These are phyloP conservation scores for Chalciporus chontae DNA, from an alignment of 768 basidiomycete species.

Conservation along the genomic window DNA sequence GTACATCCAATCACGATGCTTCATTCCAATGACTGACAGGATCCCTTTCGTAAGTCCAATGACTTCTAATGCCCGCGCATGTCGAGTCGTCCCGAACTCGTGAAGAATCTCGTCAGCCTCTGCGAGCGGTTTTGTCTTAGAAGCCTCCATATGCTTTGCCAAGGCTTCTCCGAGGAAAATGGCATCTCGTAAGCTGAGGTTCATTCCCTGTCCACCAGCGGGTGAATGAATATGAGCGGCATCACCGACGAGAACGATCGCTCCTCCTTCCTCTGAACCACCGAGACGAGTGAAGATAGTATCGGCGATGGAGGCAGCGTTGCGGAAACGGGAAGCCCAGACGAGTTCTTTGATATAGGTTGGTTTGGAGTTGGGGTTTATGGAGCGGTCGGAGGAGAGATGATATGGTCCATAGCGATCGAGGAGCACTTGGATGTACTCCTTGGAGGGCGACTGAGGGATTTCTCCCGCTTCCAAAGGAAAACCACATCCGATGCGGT, in stretches of 20 bases:
- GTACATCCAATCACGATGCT: slow-evolving; percentile 10
- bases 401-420: slow-evolving; percentile 37
- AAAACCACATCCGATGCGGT: slow-evolving; percentile 40
- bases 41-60: slow-evolving; percentile 40
- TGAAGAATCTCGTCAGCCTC: slow-evolving; percentile 32
- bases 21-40: slow-evolving; percentile 21
- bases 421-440: slow-evolving; percentile 43
- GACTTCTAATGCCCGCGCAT: slow-evolving; percentile 37
- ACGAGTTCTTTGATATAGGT: slow-evolving; percentile 35
- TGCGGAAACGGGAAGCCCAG: slow-evolving; percentile 48
- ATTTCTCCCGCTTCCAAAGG: slow-evolving; percentile 33
- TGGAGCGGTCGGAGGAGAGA: slow-evolving; percentile 34
- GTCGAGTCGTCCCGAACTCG: slow-evolving; percentile 36
- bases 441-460: slow-evolving; percentile 35
- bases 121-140: slow-evolving; percentile 3
- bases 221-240: slow-evolving; percentile 57
- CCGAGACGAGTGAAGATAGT: slow-evolving; percentile 33
- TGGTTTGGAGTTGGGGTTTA: slow-evolving; percentile 28
- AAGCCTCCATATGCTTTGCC: slow-evolving; percentile 30
- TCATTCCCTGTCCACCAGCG: slow-evolving; percentile 56
- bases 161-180: slow-evolving; percentile 43
- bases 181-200: slow-evolving; percentile 55
- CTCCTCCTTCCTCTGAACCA: slow-evolving; percentile 13
- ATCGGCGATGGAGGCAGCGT: slow-evolving; percentile 42
- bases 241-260: slow-evolving; percentile 37